Conservation (phyloP, 2,329 filamentous ascomycete genomes). For the Phoma sp. region DNA sequence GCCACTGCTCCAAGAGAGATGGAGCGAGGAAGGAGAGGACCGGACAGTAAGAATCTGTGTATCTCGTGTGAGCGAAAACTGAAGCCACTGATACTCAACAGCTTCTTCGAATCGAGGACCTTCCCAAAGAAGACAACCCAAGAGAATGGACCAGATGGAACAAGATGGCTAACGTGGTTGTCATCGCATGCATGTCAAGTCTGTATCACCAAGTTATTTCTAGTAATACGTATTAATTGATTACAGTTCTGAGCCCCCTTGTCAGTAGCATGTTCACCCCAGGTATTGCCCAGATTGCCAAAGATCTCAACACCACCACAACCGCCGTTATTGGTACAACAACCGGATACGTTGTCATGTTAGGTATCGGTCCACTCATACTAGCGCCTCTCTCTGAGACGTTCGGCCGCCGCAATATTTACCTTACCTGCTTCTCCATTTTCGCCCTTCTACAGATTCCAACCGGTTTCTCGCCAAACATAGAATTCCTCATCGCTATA, state of each 20-base stretch:
- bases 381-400: slow-evolving; percentile 58
- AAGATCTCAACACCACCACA: slow-evolving; percentile 52
- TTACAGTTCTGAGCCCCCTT: slow-evolving; percentile 54
- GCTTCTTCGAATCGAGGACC: slow-evolving; percentile 33
- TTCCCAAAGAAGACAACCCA: slow-evolving; percentile 54
- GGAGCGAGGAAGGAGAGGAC: slow-evolving; percentile 40
- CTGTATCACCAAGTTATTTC: slow-evolving; percentile 1
- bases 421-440: slow-evolving; percentile 54
- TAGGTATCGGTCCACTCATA: slow-evolving; percentile 57
- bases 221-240: not conserved
- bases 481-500: slow-evolving; percentile 54
- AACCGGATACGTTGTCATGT: slow-evolving; percentile 59
- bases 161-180: slow-evolving; percentile 59
- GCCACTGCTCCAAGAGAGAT: slow-evolving; percentile 48
- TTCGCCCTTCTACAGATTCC: slow-evolving; percentile 59
- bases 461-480: slow-evolving; percentile 57
- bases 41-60: slow-evolving; percentile 36
- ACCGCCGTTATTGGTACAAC: slow-evolving; percentile 58
- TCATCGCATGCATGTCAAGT: slow-evolving; percentile 61
- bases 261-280: slow-evolving; percentile 62
- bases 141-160: slow-evolving; percentile 54
- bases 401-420: slow-evolving; percentile 55
- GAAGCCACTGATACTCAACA: slow-evolving; percentile 6
- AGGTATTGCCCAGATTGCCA: slow-evolving; percentile 59
- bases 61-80: slow-evolving; percentile 20